Percentiles rank a stretch among this genome's conserved stretches.
phyloP scores from a whole-genome alignment of 2,329 filamentous ascomycete species.

The Nectriaceae sp. region DNA sequence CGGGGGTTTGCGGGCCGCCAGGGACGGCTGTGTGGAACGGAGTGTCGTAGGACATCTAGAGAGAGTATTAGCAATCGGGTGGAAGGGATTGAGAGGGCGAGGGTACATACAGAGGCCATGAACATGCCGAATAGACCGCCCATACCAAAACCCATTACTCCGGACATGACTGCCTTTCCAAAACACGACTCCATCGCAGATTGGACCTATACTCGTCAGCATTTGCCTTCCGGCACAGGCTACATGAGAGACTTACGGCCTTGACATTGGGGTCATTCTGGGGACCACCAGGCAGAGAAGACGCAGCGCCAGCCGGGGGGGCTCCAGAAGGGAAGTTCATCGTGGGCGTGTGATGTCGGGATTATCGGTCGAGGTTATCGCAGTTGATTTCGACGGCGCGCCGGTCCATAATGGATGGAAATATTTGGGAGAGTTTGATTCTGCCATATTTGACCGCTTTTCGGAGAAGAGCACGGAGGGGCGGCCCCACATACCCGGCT shows the following conservation, averaged over 20 bases:
- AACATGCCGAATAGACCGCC: conserved; percentile 95
- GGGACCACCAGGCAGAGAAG: conserved; percentile 33
- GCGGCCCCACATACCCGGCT: conserved; percentile 26
- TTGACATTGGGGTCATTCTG: conserved; percentile 54
- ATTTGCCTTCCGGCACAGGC: conserved; percentile 11
- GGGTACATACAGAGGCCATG: conserved; percentile 84
- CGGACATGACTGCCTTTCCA: conserved; percentile 85
- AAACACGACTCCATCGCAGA: conserved; percentile 88
- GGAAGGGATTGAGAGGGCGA: conserved; percentile 4
- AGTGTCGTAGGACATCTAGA: conserved; percentile 96
- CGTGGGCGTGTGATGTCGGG: conserved; percentile 6
- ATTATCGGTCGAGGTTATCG: conserved; percentile 11
- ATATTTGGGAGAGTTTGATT: conserved; percentile 37
- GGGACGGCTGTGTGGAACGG: conserved; percentile 63
- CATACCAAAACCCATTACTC: conserved; percentile 90
- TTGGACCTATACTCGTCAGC: conserved; percentile 65
- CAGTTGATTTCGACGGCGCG: conserved; percentile 15
- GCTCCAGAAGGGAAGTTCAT: conserved; percentile 45
- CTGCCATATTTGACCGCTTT: conserved; percentile 42
- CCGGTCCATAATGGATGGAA: conserved; percentile 9
- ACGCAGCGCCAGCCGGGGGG: conserved; percentile 25
- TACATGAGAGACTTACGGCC: conserved; percentile 37
- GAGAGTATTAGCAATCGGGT: conserved; percentile 13
- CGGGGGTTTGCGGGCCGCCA: conserved; percentile 39
- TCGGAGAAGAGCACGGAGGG: conserved; percentile 11